phyloP scores from a whole-genome alignment of 2,329 filamentous ascomycete genomes.

The Corynespora cassiicola region DNA sequence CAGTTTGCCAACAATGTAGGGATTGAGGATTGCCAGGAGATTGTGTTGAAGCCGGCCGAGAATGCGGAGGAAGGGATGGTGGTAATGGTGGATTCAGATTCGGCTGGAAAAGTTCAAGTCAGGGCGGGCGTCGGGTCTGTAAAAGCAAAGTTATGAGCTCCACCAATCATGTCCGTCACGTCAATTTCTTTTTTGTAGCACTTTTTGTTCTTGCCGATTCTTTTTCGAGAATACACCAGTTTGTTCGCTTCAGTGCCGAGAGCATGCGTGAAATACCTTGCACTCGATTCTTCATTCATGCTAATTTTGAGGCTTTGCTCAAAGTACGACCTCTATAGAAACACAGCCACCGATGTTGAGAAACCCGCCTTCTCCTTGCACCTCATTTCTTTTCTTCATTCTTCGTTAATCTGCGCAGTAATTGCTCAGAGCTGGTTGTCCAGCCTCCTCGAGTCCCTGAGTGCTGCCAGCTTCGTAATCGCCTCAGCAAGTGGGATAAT shows the following conservation, averaged over 20 bases:
- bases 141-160: slow-evolving; percentile 38
- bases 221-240: too few species aligned
- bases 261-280: too few species aligned
- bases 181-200: too few species aligned
- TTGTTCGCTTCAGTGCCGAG: too few species aligned
- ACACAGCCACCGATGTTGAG: too few species aligned
- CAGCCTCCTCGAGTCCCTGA: slow-evolving; percentile 53
- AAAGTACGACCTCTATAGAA: too few species aligned
- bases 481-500: slow-evolving; percentile 67
- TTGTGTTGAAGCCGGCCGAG: slow-evolving; percentile 50
- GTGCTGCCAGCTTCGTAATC: slow-evolving; percentile 57
- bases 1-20: slow-evolving; percentile 87
- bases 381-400: too few species aligned
- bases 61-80: slow-evolving; percentile 41
- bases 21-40: slow-evolving; percentile 88
- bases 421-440: slow-evolving; percentile 33
- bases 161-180: too few species aligned
- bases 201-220: too few species aligned
- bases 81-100: slow-evolving; percentile 40
- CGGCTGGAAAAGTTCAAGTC: slow-evolving; percentile 38
- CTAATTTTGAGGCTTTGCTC: too few species aligned
- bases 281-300: too few species aligned
- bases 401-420: not conserved
- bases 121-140: slow-evolving; percentile 42
- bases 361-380: too few species aligned